Evolutionary conservation across 257 asterid species (phyloP).

Genomic region (Plantago major): DNA sequence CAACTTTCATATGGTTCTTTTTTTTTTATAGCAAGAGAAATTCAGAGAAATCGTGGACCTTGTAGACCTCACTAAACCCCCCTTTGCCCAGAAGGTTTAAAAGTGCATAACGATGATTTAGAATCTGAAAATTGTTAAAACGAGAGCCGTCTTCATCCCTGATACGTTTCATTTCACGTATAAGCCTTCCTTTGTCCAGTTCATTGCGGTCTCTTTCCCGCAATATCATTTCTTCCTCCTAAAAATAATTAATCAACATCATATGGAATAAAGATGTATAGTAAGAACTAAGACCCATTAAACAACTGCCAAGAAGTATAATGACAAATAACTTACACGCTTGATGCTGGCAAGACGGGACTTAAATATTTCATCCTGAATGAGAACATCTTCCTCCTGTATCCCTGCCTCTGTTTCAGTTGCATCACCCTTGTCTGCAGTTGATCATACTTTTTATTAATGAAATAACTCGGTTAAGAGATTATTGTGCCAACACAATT

Average conservation of each 20-base stretch:
- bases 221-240: constrained; percentile 91
- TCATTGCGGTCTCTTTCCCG: constrained; percentile 97
- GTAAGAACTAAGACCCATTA: background rate
- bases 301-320: constrained; percentile 14
- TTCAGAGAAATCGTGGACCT: constrained; percentile 44
- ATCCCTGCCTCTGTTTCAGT: constrained; percentile 65
- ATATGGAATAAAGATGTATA: constrained; percentile 14
- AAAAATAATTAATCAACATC: constrained; percentile 22
- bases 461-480: too few relatives aligned
- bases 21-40: background rate
- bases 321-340: constrained; percentile 49
- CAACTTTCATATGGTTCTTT: background rate
- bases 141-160: constrained; percentile 97
- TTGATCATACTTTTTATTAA: constrained; percentile 11
- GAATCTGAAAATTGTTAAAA: constrained; percentile 89
- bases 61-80: constrained; percentile 97
- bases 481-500: too few relatives aligned
- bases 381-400: constrained; percentile 71
- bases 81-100: constrained; percentile 96
- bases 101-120: constrained; percentile 91
- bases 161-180: constrained; percentile 98
- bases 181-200: constrained; percentile 88
- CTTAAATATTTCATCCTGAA: constrained; percentile 86
- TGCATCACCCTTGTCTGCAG: constrained; percentile 72
- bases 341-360: constrained; percentile 92